Percentiles rank a stretch among this genome's conserved stretches.
Conservation (phyloP, 352 stramenopile genomes). For the Pythium grandisporangium region DNA sequence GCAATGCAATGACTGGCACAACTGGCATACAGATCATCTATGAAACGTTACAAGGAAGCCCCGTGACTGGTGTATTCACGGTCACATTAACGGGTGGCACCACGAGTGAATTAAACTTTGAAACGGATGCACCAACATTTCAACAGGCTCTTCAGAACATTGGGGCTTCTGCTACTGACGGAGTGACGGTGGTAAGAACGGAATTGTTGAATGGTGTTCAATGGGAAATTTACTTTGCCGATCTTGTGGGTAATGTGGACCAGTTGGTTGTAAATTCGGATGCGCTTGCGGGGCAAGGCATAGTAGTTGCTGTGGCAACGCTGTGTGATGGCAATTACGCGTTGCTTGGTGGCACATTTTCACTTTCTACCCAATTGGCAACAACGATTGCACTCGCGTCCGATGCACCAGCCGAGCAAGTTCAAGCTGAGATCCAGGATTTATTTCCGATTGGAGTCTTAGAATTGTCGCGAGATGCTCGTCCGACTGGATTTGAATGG, state of each 20-base stretch:
- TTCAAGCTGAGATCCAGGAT: slow-evolving; percentile 18
- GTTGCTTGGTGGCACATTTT: slow-evolving; percentile 14
- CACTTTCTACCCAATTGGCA: slow-evolving; percentile 2
- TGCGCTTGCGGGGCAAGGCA: slow-evolving; percentile 10
- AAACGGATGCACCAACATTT: neutral
- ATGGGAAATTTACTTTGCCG: slow-evolving; percentile 11
- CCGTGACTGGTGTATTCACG: slow-evolving; percentile 12
- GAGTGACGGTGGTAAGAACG: neutral
- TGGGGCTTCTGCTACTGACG: slow-evolving; percentile 3
- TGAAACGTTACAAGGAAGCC: slow-evolving; percentile 9
- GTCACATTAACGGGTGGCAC: slow-evolving; percentile 5
- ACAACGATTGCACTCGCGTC: slow-evolving; percentile 1
- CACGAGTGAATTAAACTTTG: slow-evolving; percentile 1
- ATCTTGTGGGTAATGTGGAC: slow-evolving; percentile 12
- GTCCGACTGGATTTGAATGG: slow-evolving; percentile 10
- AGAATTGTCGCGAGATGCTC: neutral
- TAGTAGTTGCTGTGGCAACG: slow-evolving; percentile 8
- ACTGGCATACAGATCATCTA: slow-evolving; percentile 10
- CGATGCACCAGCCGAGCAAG: neutral
- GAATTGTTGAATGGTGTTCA: neutral
- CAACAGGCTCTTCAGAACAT: slow-evolving; percentile 8
- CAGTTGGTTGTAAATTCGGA: slow-evolving; percentile 10
- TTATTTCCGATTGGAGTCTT: no score
- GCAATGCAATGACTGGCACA: slow-evolving; percentile 13
- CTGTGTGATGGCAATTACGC: slow-evolving; percentile 21